A percentile compares a stretch with the other conserved stretches of the same genome.
These are phyloP conservation scores for Pholiota molesta DNA, from an alignment of 768 basidiomycete species.

Conservation along the genomic window DNA sequence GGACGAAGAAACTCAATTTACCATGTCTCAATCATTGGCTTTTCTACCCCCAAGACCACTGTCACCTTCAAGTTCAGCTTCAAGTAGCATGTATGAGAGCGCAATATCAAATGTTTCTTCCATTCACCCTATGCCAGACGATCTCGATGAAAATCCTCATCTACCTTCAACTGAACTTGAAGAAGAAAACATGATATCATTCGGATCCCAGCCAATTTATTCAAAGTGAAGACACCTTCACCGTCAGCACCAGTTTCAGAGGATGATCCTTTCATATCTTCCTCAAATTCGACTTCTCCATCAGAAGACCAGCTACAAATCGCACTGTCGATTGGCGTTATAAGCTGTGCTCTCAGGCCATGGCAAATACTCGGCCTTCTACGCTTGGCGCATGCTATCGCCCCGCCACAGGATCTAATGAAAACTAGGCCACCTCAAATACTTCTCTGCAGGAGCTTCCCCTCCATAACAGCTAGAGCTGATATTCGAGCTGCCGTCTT, in stretches of 20 bases:
- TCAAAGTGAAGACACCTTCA: conserved; percentile 55
- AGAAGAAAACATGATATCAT: conserved; percentile 58
- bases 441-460: background rate
- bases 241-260: conserved; percentile 20
- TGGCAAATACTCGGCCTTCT: conserved; percentile 57
- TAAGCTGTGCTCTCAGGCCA: conserved; percentile 60
- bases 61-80: conserved; percentile 50
- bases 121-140: background rate
- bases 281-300: conserved; percentile 13
- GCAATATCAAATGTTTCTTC: conserved; percentile 47
- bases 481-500: conserved; percentile 45
- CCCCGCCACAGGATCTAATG: conserved; percentile 3
- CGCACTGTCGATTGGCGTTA: conserved; percentile 46
- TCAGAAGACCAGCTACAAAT: conserved; percentile 33
- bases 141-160: background rate
- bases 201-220: conserved; percentile 64
- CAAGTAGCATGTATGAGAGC: conserved; percentile 80
- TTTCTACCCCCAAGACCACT: conserved; percentile 52
- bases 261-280: conserved; percentile 18
- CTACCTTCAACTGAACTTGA: background rate
- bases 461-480: conserved; percentile 19
- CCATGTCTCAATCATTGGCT: conserved; percentile 79
- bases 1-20: conserved; percentile 64
- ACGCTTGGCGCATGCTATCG: conserved; percentile 38
- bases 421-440: background rate